Base-by-base conservation (phyloP, 306 rosid genomes). In the Begonia peltatifolia region DNA sequence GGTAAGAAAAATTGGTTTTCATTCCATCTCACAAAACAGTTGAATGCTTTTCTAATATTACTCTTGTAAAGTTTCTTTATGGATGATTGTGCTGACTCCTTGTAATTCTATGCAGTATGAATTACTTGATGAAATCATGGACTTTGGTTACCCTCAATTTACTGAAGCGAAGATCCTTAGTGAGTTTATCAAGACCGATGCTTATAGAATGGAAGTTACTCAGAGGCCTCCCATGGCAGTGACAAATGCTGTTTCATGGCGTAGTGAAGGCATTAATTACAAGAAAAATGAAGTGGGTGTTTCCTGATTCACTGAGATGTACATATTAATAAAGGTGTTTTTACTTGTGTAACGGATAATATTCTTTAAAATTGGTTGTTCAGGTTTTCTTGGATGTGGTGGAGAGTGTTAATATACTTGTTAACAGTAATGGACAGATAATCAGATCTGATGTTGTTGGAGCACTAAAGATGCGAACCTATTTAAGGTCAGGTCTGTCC, bases 151-250 rank as follows among this genome's bases (percentile, higher is more conserved):
- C 67, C 99, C 99, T 43, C 99, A 92, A 70, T 92, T 67, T 63
- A 92, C 99, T 0, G 99, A 92, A 61, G 99, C 99, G 3, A 86
- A 71, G 80, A 92, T 92, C 75, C 88, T 92, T 38, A 86, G 94
- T 36, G 99, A 92, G 62, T 92, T 90, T 72, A 92, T 92, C 68
- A 92, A 92, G 84, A 92, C 99, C 0, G 99, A 92, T 75, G 99
- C 99, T 55, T 92, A 92, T 63, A 86, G 93, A 72, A 83, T 92
- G 99, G 99, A 92, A 65, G 93, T 83, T 58, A 78, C 78, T 0
- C 99, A 92, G 78, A 83, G 96, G 68, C 99, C 99, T 60, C 99
- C 99, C 48, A 92, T 92, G 99, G 99, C 99, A 47, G 99, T 92
- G 53, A 92, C 99, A 16, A 92, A 92, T 70, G 99, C 99, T 46